These are phyloP conservation scores for Solanum boliviense DNA, from an alignment of 257 asterid genomes.

Conservation along the genomic window DNA sequence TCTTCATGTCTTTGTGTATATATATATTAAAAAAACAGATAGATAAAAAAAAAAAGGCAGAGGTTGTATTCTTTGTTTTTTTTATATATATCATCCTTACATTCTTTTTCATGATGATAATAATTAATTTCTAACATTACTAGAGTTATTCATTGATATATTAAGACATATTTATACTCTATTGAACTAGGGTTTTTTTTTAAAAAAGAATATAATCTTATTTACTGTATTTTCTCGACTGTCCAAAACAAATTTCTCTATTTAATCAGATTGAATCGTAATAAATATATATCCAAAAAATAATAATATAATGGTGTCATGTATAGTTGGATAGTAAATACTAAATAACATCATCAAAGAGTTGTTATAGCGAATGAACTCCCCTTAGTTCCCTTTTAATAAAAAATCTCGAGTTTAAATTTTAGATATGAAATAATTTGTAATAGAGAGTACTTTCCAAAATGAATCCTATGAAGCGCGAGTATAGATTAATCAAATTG, in stretches of 20 bases:
- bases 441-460: too few relatives aligned
- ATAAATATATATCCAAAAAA: too few relatives aligned
- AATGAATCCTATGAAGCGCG: too few relatives aligned
- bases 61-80: constrained; percentile 1
- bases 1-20: background rate
- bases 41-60: background rate
- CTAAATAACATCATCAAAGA: background rate
- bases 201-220: too few relatives aligned
- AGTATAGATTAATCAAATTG: background rate
- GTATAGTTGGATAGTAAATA: background rate
- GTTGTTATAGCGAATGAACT: background rate
- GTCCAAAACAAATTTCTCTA: background rate
- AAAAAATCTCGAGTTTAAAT: too few relatives aligned
- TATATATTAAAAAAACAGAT: background rate
- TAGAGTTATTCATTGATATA: background rate
- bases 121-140: background rate
- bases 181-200: background rate
- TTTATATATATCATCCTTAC: background rate
- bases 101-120: background rate
- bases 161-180: background rate
- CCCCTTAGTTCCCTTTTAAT: too few relatives aligned
- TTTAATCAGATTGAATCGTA: too few relatives aligned
- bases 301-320: background rate
- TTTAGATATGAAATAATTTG: too few relatives aligned
- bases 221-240: background rate